Conservation (phyloP, 2,329 filamentous ascomycete genomes). For the Phoma herbarum region DNA sequence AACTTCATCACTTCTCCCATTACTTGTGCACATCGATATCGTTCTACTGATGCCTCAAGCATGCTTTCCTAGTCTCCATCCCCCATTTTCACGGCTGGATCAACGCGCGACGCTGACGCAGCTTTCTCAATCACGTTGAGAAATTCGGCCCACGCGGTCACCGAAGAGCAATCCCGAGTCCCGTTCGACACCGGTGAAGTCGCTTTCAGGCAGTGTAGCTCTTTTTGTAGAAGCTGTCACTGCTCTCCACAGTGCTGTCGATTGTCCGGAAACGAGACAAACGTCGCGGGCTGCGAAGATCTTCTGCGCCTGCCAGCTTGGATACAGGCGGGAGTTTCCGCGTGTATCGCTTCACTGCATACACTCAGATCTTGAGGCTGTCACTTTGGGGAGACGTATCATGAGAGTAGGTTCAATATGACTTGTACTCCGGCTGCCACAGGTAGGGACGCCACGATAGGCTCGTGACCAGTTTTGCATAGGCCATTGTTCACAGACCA, state of each 20-base stretch:
- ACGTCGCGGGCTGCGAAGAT: background rate
- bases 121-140: background rate
- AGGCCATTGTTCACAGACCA: background rate
- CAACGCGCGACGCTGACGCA: background rate
- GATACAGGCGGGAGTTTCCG: background rate
- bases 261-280: constrained; percentile 8
- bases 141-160: constrained; percentile 7
- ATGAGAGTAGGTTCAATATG: background rate
- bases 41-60: background rate
- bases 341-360: background rate
- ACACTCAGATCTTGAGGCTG: background rate
- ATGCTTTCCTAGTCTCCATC: background rate
- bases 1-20: background rate
- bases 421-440: background rate
- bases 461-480: too few relatives aligned
- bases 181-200: constrained; percentile 12
- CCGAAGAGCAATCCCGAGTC: constrained; percentile 17
- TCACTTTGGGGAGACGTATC: too few relatives aligned
- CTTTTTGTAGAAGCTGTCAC: background rate
- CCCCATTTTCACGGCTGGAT: background rate
- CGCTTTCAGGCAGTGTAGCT: constrained; percentile 13
- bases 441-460: background rate
- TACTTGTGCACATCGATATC: background rate
- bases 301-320: background rate
- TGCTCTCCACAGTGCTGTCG: constrained; percentile 13